Conservation (phyloP, 768 basidiomycete genomes). For the Amanita muscaria region DNA sequence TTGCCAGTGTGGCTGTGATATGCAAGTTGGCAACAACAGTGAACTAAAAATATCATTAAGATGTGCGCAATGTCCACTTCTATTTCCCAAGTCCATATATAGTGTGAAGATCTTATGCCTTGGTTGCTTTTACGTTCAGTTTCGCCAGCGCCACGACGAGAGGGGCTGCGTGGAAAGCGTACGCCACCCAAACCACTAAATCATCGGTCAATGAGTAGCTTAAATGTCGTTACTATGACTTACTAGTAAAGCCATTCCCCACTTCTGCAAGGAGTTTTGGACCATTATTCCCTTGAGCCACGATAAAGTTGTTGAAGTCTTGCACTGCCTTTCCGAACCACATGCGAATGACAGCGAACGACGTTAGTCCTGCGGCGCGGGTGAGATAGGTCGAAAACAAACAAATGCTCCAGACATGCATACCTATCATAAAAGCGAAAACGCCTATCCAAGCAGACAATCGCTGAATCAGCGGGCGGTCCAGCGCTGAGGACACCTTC, state of each 20-base stretch:
- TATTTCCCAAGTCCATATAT: no score
- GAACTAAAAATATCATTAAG: no score
- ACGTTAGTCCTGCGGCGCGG: conserved; percentile 51
- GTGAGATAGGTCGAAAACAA: conserved; percentile 2
- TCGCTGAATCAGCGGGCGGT: conserved; percentile 49
- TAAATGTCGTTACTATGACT: conserved; percentile 18
- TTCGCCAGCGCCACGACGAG: conserved; percentile 62
- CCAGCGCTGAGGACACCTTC: conserved; percentile 39
- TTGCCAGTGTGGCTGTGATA: no score
- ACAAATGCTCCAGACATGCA: background rate
- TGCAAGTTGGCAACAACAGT: no score
- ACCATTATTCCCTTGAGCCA: conserved; percentile 39
- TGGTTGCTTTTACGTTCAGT: conserved; percentile 45
- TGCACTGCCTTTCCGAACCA: conserved; percentile 75
- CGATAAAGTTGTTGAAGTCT: conserved; percentile 64
- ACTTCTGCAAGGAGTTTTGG: conserved; percentile 52
- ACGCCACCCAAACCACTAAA: conserved; percentile 73
- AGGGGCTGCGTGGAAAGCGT: conserved; percentile 65
- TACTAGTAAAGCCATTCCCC: conserved; percentile 73
- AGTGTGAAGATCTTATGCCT: no score
- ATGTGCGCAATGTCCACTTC: no score
- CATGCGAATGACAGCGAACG: conserved; percentile 68
- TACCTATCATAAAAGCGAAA: conserved; percentile 68
- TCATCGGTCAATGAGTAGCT: conserved; percentile 1
- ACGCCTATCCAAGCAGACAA: conserved; percentile 68